phyloP scores from a whole-genome alignment of 2,329 filamentous ascomycete species.

The Botrytis hyacinthi region DNA sequence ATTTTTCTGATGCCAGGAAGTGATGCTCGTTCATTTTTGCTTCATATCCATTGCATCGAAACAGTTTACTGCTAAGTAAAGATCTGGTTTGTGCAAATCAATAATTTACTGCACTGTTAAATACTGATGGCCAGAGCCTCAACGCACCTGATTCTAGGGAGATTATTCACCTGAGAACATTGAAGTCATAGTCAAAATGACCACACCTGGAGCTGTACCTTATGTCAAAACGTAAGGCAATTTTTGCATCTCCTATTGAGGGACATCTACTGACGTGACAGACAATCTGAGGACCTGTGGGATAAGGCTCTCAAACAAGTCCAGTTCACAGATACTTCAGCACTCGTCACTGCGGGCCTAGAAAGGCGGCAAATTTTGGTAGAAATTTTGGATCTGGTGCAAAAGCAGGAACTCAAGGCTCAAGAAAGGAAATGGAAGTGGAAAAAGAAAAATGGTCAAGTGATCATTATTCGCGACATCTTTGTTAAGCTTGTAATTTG shows the following conservation, averaged over 20 bases:
- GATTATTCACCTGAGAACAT: not conserved
- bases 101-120: not conserved
- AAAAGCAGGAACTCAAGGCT: not conserved
- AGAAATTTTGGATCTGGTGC: not conserved
- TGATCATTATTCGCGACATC: conserved; percentile 22
- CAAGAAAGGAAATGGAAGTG: not conserved
- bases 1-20: not conserved
- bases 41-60: not conserved
- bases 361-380: not conserved
- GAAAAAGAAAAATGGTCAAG: conserved; percentile 12
- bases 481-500: conserved; percentile 23
- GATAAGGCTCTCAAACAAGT: not conserved
- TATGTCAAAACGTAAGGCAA: not conserved
- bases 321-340: not conserved
- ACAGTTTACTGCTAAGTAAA: not conserved
- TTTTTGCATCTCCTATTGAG: not conserved
- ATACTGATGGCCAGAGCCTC: not conserved
- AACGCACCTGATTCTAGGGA: not conserved
- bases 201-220: not conserved
- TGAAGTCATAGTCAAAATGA: not conserved
- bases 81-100: not conserved
- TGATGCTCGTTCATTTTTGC: not conserved
- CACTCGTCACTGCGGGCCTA: not conserved
- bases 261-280: not conserved
- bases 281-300: not conserved